Evolutionary conservation across 1,284 basidiomycete genomes (phyloP).

Genomic region (Puccinia hordei): DNA sequence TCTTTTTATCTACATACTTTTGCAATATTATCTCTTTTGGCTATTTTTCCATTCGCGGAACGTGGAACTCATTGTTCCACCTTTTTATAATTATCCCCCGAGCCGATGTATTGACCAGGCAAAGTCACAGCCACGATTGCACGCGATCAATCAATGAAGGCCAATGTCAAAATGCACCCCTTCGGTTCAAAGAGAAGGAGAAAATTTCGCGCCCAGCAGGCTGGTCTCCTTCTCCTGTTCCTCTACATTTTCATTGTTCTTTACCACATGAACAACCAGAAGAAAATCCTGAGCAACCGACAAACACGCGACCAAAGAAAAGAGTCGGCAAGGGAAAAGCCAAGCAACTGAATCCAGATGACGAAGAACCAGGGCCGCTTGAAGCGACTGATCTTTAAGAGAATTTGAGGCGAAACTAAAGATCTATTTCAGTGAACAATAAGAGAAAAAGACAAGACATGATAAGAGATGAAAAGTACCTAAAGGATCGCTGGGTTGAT

Average conservation of each 20-base stretch:
- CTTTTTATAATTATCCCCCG: too few species aligned
- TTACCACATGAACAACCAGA: neutral
- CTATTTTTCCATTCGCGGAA: too few species aligned
- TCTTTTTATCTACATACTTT: too few species aligned
- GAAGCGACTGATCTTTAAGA: neutral
- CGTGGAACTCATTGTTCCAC: too few species aligned
- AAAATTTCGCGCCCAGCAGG: constrained; percentile 24
- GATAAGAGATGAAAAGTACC: too few species aligned
- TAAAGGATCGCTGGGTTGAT: too few species aligned
- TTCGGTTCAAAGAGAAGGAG: constrained; percentile 28
- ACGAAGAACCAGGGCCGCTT: neutral
- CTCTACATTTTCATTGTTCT: neutral
- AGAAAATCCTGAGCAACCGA: constrained; percentile 6
- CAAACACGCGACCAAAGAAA: neutral
- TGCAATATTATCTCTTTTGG: too few species aligned
- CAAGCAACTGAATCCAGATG: neutral
- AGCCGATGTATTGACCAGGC: constrained; percentile 33
- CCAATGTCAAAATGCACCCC: constrained; percentile 42
- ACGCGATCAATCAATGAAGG: constrained; percentile 48
- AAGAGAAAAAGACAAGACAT: too few species aligned
- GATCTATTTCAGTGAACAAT: too few species aligned
- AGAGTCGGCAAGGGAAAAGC: neutral
- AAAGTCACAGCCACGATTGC: constrained; percentile 41
- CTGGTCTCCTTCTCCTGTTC: neutral
- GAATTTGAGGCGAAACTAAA: too few species aligned